Evolutionary conservation across 2,329 filamentous ascomycete genomes (phyloP), one percentile per base, ranked within the genome.

Genomic region (Pseudogymnoascus destructans): DNA sequence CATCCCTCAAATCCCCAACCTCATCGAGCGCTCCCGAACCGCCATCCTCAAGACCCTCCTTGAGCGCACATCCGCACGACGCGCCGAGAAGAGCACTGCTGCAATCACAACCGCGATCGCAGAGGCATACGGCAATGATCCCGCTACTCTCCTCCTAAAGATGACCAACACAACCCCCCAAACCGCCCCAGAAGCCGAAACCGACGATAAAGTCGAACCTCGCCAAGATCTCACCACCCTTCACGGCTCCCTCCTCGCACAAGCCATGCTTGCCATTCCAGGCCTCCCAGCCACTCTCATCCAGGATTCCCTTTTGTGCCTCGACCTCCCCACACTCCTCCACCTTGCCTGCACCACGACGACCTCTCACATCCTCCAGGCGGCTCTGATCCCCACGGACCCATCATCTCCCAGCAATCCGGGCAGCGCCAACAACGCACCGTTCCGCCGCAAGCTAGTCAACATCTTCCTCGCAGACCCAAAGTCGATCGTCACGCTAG

Each of bases 171-270:
- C 25, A 13, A 56, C 84, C 15, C 77, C 76, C 30, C 74, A 75
- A 74, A 23, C 77, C 73, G 42, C 72, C 82, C 5, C 81, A 77
- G 65, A 64, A 59, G 60, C 62, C 30, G 56, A 66, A 35, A 64
- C 70, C 54, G 66, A 56, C 25, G 46, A 56, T 10, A 58, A 33
- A 23, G 7, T 27, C 5, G 42, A 67, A 66, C 62, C 70, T 70
- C 62, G 70, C 70, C 60, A 68, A 42, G 61, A 64, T n/a, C 60
- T 63, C 68, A 66, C 57, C 69, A 71, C 33, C 76, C 71, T 89
- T 69, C 91, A 98, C 73, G 89, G 86, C 60, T 89, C 88, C 17
- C 78, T 95, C 52, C 79, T 98, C 25, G 84, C 87, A 7, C 85
- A 93, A 61, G 75, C 86, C 3, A 86, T 98, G 75, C 81, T 97